Conservation (phyloP, 306 rosid genomes). For the Lathyrus tuberosus region DNA sequence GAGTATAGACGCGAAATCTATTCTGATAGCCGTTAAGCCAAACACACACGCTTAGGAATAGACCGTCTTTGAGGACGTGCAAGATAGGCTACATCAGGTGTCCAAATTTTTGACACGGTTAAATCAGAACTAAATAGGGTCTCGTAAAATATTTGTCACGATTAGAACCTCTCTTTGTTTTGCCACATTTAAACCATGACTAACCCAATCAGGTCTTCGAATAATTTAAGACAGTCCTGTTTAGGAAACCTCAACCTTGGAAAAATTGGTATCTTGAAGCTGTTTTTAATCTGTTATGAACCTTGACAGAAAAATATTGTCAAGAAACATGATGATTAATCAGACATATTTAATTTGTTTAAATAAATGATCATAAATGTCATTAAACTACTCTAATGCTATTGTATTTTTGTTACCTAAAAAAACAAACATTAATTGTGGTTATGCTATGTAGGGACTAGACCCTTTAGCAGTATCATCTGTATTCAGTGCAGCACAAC, state of each 20-base stretch:
- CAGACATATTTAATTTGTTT: conserved; percentile 29
- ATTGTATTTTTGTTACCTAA: conserved; percentile 1
- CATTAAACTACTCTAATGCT: conserved; percentile 15
- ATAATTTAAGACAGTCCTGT: too few species aligned
- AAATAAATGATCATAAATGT: conserved; percentile 40
- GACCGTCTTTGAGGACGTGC: too few species aligned
- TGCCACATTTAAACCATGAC: too few species aligned
- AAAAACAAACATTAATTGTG: not conserved
- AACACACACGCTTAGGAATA: not conserved
- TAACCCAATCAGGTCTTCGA: too few species aligned
- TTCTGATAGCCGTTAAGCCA: not conserved
- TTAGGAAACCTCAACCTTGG: too few species aligned
- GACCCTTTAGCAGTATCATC: conserved; percentile 85
- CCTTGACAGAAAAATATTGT: not conserved
- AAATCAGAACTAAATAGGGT: too few species aligned
- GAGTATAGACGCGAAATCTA: not conserved
- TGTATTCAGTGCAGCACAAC: conserved; percentile 74
- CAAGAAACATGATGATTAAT: not conserved
- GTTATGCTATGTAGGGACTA: conserved; percentile 59
- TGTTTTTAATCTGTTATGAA: not conserved
- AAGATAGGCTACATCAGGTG: too few species aligned
- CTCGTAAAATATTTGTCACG: too few species aligned
- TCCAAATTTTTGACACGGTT: too few species aligned
- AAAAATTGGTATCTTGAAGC: too few species aligned
- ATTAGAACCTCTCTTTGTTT: too few species aligned